Evolutionary conservation across 192 early-diverging fungal genomes (phyloP).

Genomic region (Allomyces javanicus): DNA sequence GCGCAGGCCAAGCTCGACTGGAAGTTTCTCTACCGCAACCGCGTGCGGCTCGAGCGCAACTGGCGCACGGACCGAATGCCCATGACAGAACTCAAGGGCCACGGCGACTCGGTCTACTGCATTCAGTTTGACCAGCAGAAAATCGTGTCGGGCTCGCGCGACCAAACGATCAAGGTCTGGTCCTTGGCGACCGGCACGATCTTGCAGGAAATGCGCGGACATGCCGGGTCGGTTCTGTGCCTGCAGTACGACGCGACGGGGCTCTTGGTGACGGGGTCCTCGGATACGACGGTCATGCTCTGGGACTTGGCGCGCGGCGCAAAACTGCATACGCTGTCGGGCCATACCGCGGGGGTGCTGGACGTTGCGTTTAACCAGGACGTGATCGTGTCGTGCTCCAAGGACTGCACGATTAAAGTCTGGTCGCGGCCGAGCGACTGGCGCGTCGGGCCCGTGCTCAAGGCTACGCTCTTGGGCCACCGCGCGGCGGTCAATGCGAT

Average conservation of each 20-base stretch:
- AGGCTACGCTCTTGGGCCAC: conserved; percentile 53
- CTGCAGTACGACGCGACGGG: conserved; percentile 50
- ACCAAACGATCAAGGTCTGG: conserved; percentile 48
- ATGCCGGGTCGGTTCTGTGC: conserved; percentile 49
- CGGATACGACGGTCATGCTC: conserved; percentile 60
- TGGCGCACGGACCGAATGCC: conserved; percentile 36
- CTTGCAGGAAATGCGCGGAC: conserved; percentile 22
- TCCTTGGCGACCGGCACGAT: conserved; percentile 35
- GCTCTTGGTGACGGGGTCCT: conserved; percentile 57
- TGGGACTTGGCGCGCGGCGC: conserved; percentile 47
- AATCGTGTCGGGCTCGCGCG: conserved; percentile 51
- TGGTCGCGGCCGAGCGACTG: conserved; percentile 37
- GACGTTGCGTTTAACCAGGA: conserved; percentile 64
- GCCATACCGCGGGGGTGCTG: conserved; percentile 65
- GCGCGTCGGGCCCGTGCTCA: conserved; percentile 5
- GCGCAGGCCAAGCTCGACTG: conserved; percentile 37
- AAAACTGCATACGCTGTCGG: conserved; percentile 26
- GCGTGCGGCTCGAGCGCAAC: conserved; percentile 39
- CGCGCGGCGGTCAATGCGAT: conserved; percentile 89
- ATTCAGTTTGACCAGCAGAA: conserved; percentile 52
- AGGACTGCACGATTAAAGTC: conserved; percentile 76
- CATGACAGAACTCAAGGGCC: conserved; percentile 42
- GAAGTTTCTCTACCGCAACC: conserved; percentile 49
- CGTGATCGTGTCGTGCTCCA: conserved; percentile 67
- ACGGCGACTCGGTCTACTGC: conserved; percentile 64